A percentile compares a stretch with the other conserved stretches of the same genome.
Conservation (phyloP, 257 asterid species). For the Gynochthodes officinalis region DNA sequence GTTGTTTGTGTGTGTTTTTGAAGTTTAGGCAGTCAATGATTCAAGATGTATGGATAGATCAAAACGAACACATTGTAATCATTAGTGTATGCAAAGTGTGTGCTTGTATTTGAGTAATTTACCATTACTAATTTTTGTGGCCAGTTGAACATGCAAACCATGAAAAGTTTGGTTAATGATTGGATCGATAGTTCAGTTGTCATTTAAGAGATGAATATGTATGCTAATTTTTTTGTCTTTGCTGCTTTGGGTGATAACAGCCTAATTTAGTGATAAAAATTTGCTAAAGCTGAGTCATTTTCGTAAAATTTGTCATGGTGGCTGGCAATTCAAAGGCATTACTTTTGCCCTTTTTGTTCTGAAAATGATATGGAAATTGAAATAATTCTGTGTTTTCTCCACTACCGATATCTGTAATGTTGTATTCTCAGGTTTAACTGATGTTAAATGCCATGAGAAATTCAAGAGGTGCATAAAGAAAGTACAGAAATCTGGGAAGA, state of each 20-base stretch:
- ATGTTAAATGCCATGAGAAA: slow-evolving; percentile 77
- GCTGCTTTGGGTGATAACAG: not conserved
- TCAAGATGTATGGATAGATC: not conserved
- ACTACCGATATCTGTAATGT: not conserved
- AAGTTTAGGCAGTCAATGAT: not conserved
- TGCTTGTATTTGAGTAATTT: not conserved
- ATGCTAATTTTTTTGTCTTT: not conserved
- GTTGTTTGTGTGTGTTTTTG: not conserved
- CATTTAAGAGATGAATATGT: not conserved
- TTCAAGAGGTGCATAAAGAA: slow-evolving; percentile 76
- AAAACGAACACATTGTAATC: not conserved
- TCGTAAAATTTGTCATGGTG: not conserved
- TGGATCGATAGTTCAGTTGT: not conserved
- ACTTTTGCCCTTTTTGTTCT: not conserved
- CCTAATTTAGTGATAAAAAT: no score
- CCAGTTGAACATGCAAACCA: not conserved
- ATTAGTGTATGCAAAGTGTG: not conserved
- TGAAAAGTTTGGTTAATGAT: not conserved
- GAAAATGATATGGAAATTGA: not conserved
- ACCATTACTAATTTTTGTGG: not conserved
- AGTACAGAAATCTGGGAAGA: slow-evolving; percentile 75
- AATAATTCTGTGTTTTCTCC: not conserved
- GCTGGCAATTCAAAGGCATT: not conserved
- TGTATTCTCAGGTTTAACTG: slow-evolving; percentile 52
- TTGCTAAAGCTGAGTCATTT: not conserved